Evolutionary conservation across 2,329 filamentous ascomycete genomes (phyloP), one percentile per base, ranked within the genome.

Genomic region (Apiospora kogelbergensis): DNA sequence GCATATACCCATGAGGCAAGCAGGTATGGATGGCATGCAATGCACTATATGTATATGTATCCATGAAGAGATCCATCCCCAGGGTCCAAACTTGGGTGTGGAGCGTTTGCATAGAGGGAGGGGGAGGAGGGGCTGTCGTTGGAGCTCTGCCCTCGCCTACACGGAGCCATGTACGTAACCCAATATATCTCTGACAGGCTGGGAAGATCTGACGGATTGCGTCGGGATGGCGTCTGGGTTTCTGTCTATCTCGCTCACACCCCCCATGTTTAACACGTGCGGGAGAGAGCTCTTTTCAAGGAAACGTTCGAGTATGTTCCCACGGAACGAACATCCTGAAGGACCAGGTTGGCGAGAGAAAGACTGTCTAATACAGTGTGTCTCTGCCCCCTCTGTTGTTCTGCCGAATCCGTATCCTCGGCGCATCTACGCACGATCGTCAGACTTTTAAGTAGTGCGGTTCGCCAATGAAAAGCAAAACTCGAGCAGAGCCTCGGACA

Each of bases 121-220:
- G 53, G 53, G 53, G 53, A 60, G 53, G 53, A 60, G 53, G 53
- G 53, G 53, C 30, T n/a, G 53, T 60, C 30, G 30, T 60, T 60
- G 53, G 53, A 60, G 53, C 26, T 60, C 53, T 60, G 17, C 30
- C 30, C 17, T 60, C 53, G 53, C 53, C 53, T 60, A 60, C n/a
- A 60, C 53, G 20, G 53, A 37, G 30, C 53, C 1, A 37, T 60
- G 53, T 60, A 60, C 53, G 53, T 60, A 60, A 37, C 53, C 53
- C 30, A 60, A 60, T 60, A 60, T 60, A 60, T 60, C 53, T 37
- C 53, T 60, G 53, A 60, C 53, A 30, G 53, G 20, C 26, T 60
- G 53, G 26, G 26, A 60, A 60, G 53, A 60, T 60, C 53, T 60
- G 53, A 20, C 53, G 53, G 30, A 60, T 60, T 60, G 22, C 53